Percentiles rank a stretch among this genome's conserved stretches.
Evolutionary conservation across 2,329 filamentous ascomycete genomes (phyloP).

Genomic region (Trichoderma citrinoviride): DNA sequence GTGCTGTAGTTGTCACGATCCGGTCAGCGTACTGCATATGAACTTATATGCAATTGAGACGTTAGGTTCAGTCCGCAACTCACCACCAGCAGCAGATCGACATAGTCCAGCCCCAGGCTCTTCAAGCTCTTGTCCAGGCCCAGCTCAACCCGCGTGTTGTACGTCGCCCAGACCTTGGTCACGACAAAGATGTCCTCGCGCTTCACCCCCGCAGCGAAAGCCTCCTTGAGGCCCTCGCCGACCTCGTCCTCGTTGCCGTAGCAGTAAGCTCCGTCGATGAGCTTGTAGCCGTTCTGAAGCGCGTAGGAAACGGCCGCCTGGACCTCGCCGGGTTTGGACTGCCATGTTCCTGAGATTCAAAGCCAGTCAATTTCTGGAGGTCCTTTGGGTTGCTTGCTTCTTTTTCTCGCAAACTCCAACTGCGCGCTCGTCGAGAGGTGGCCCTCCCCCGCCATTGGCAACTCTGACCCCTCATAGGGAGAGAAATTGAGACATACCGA

Average conservation of each 20-base stretch:
- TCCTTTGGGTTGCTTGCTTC: not conserved
- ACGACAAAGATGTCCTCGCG: constrained; percentile 80
- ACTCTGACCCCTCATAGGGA: not conserved
- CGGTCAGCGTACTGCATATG: not conserved
- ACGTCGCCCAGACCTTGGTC: constrained; percentile 83
- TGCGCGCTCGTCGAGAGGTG: constrained; percentile 8
- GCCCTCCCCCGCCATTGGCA: constrained; percentile 8
- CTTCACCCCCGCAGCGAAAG: constrained; percentile 67
- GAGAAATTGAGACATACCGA: constrained; percentile 45
- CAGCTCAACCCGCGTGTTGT: constrained; percentile 66
- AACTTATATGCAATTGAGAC: not conserved
- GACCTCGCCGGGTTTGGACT: constrained; percentile 58
- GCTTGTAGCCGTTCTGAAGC: constrained; percentile 55
- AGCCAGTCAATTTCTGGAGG: not conserved
- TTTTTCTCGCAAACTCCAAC: not conserved
- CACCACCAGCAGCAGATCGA: constrained; percentile 73
- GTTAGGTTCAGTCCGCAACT: constrained; percentile 27
- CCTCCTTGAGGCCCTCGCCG: constrained; percentile 71
- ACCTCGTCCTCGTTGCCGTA: constrained; percentile 83
- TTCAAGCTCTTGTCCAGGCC: constrained; percentile 71
- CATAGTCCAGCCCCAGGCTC: constrained; percentile 72
- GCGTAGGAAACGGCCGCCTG: constrained; percentile 57
- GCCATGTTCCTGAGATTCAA: constrained; percentile 57
- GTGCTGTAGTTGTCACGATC: constrained; percentile 47
- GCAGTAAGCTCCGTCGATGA: constrained; percentile 71